Evolutionary conservation across 106 monocot genomes (phyloP).

Genomic region (Agapanthus africanus): DNA sequence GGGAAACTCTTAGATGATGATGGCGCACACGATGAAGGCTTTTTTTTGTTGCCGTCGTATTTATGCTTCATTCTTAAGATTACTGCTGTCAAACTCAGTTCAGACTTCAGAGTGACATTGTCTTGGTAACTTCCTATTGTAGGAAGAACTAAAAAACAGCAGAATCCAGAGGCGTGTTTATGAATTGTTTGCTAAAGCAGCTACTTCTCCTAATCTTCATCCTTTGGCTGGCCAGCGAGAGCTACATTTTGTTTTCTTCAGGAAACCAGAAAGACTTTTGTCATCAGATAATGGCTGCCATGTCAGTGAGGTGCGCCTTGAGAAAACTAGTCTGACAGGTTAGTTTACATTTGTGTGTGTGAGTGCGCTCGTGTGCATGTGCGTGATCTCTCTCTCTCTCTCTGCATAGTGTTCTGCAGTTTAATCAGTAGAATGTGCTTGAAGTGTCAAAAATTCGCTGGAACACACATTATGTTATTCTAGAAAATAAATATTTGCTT

Average conservation of each 20-base stretch:
- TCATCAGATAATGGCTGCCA: slow-evolving; percentile 38
- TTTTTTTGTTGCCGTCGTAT: too few relatives aligned
- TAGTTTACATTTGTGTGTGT: background rate
- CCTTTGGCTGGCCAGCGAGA: slow-evolving; percentile 32
- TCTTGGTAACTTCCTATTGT: slow-evolving; percentile 7
- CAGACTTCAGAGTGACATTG: too few relatives aligned
- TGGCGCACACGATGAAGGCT: too few relatives aligned
- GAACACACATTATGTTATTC: background rate
- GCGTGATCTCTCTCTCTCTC: too few relatives aligned
- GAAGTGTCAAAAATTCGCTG: too few relatives aligned
- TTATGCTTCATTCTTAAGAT: too few relatives aligned
- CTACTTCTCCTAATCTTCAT: slow-evolving; percentile 25
- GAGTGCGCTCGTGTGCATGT: background rate
- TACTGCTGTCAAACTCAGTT: too few relatives aligned
- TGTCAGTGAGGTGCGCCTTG: slow-evolving; percentile 55
- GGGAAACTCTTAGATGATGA: too few relatives aligned
- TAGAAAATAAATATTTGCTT: background rate
- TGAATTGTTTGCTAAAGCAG: slow-evolving; percentile 69
- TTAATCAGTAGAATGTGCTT: too few relatives aligned
- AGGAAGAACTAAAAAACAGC: slow-evolving; percentile 76
- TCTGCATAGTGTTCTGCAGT: too few relatives aligned
- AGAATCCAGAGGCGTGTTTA: slow-evolving; percentile 81
- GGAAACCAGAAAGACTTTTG: slow-evolving; percentile 70
- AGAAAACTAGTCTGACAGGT: slow-evolving; percentile 85
- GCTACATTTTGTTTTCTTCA: slow-evolving; percentile 88